Evolutionary conservation across 768 basidiomycete genomes (phyloP), one percentile per base, ranked within the genome.

Genomic region (Agrocybe praecox): DNA sequence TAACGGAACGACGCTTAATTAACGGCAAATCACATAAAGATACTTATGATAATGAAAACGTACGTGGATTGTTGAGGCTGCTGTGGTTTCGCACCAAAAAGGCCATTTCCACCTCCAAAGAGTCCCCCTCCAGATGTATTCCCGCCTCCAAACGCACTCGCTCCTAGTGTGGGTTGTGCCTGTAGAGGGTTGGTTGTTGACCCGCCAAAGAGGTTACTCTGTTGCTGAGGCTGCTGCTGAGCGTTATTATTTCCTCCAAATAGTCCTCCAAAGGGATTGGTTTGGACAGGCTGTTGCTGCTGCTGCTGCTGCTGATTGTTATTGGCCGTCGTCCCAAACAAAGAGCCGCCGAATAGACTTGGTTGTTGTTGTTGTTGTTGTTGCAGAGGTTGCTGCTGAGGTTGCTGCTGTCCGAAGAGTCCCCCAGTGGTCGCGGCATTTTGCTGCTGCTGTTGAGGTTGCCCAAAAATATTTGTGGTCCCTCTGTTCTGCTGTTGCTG

Each of bases 21-120:
- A 40, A 45, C 17, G 21, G 54, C 51, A 36, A 49, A 46, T 46
- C 22, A 49, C 11, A 42, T 29, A 29, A 15, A 26, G 17, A 23
- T 6, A 18, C 19, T n/a, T 22, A 10, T 21, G 21, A 34, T 8
- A 42, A 29, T 6, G 7, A n/a, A n/a, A 21, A 46, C 61, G 49
- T 40, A 61, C 61, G 54, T 19, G 36, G 62, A 67, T 53, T 62
- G 69, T 49, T 66, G 68, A 36, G 69, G 72, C 46, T 67, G 74
- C 62, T 74, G 73, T 10, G 65, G 56, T 52, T 64, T 73, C 21
- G 34, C 64, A 1, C 69, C 73, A 64, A 76, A 77, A 44, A 77
- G 60, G 4, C 61, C 53, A 29, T 55, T 61, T 14, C 54, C 61
- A 3, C 60, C 54, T 4, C 62, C 54, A 49, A 63, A 57, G 9